These are phyloP conservation scores for Fusarium falciforme DNA, from an alignment of 2,329 filamentous ascomycete species.

Conservation along the genomic window DNA sequence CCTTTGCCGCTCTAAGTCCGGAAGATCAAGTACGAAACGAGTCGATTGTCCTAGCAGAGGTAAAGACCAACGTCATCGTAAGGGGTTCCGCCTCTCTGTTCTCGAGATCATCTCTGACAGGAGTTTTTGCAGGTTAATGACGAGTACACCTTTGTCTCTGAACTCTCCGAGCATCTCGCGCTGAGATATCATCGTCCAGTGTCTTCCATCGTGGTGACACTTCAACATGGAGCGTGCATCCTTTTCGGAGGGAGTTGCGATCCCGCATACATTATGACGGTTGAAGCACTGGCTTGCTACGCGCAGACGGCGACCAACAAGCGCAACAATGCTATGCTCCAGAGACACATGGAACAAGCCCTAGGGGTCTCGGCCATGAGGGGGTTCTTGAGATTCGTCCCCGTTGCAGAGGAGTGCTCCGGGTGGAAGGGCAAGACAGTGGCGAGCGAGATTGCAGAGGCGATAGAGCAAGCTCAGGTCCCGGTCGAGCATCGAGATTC, in stretches of 20 bases:
- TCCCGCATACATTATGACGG: conserved; percentile 81
- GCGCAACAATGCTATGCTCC: conserved; percentile 81
- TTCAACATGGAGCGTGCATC: conserved; percentile 82
- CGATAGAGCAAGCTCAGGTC: conserved; percentile 5
- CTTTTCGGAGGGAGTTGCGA: conserved; percentile 80
- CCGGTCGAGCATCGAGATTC: conserved; percentile 7
- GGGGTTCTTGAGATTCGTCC: conserved; percentile 78
- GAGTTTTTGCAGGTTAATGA: conserved; percentile 70
- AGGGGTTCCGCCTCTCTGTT: conserved; percentile 2
- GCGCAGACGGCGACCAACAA: conserved; percentile 82
- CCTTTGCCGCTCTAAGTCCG: conserved; percentile 52
- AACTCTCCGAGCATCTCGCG: conserved; percentile 78
- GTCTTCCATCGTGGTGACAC: conserved; percentile 77
- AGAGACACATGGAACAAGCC: conserved; percentile 78
- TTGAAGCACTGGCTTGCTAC: conserved; percentile 76
- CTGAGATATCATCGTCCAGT: conserved; percentile 80
- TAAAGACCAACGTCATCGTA: conserved; percentile 50
- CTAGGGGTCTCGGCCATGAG: conserved; percentile 74
- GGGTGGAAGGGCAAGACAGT: conserved; percentile 79
- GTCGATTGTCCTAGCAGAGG: conserved; percentile 68
- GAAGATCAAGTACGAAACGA: conserved; percentile 62
- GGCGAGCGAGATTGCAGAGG: conserved; percentile 66
- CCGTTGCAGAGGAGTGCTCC: conserved; percentile 77
- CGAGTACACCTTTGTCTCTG: conserved; percentile 78
- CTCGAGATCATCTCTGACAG: background rate